Conservation (phyloP, 1,284 basidiomycete species). For the Tausonia pullulans region DNA sequence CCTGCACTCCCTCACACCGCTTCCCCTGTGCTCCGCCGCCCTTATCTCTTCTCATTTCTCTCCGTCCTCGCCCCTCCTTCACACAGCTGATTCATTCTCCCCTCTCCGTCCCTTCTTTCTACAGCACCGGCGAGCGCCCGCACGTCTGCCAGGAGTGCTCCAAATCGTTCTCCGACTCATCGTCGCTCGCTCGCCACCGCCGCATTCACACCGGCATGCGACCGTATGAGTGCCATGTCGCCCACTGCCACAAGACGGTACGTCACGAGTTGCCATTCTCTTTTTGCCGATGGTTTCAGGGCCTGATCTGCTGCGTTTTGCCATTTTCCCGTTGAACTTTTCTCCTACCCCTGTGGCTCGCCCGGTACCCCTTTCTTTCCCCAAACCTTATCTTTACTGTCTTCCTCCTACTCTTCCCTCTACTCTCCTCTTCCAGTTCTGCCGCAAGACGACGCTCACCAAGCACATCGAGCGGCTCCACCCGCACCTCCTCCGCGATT, state of each 20-base stretch:
- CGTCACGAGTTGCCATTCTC: conserved; percentile 4
- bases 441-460: conserved; percentile 37
- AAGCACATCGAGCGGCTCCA: conserved; percentile 36
- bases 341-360: not conserved
- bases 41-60: not conserved
- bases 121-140: conserved; percentile 45
- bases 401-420: not conserved
- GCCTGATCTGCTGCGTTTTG: not conserved
- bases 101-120: conserved; percentile 21
- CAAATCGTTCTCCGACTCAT: conserved; percentile 46
- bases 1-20: no score
- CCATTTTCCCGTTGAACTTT: not conserved
- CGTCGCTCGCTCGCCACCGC: conserved; percentile 45
- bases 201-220: conserved; percentile 41
- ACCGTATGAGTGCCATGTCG: conserved; percentile 24
- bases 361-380: not conserved
- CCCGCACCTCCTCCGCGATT: conserved; percentile 5
- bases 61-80: no score
- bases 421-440: conserved; percentile 22
- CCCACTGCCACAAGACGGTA: conserved; percentile 22
- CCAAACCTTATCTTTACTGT: not conserved
- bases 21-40: conserved; percentile 2
- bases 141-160: conserved; percentile 39
- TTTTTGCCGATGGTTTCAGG: no score
- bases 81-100: no score